A percentile compares a stretch with the other conserved stretches of the same genome.
phyloP scores from a whole-genome alignment of 106 monocot genomes.

The Acanthochlamys bracteata region DNA sequence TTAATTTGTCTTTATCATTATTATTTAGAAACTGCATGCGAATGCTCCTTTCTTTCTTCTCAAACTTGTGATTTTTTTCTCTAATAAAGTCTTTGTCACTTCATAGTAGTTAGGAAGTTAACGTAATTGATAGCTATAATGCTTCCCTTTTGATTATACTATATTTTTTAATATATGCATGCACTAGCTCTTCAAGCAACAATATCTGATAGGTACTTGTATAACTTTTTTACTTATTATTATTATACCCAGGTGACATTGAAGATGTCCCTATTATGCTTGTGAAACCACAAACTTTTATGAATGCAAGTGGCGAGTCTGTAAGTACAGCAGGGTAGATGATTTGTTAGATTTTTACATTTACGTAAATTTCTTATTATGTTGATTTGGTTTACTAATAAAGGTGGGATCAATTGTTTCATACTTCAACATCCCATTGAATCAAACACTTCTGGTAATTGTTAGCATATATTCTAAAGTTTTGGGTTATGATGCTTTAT shows the following conservation, averaged over 20 bases:
- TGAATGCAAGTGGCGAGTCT: conserved; percentile 98
- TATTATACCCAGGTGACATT: conserved; percentile 40
- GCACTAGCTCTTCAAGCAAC: no score
- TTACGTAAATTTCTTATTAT: conserved; percentile 1
- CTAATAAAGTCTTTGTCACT: no score
- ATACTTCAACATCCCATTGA: conserved; percentile 73
- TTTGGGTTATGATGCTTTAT: neutral
- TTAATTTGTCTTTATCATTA: no score
- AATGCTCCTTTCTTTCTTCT: no score
- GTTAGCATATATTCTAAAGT: neutral
- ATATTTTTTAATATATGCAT: no score
- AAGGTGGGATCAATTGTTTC: conserved; percentile 85
- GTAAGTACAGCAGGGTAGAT: conserved; percentile 49
- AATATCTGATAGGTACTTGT: no score
- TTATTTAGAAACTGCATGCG: no score
- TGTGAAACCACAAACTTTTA: conserved; percentile 96
- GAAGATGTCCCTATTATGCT: conserved; percentile 74
- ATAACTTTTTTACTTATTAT: no score
- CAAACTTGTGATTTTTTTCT: no score
- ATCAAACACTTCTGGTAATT: conserved; percentile 82
- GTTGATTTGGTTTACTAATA: conserved; percentile 8
- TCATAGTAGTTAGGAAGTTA: no score
- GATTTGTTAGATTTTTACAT: neutral
- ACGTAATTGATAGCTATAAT: no score
- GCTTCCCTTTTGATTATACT: no score